Conservation (phyloP, 768 basidiomycete genomes). For the Tulasnella sp. region DNA sequence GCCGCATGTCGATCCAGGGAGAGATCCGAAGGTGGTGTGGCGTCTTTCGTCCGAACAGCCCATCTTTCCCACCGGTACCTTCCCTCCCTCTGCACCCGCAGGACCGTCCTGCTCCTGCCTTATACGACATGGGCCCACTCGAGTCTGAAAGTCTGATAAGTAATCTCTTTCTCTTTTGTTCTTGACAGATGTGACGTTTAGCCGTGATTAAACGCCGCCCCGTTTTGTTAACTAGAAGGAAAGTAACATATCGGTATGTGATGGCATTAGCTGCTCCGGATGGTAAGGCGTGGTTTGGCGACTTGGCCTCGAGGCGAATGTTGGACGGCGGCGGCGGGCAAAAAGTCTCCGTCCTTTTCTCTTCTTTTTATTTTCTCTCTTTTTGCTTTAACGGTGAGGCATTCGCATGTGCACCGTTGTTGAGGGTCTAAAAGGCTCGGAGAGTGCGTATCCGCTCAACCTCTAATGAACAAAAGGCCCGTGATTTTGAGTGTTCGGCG, state of each 20-base stretch:
- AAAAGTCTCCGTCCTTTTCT: neutral
- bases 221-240: neutral
- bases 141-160: conserved; percentile 6
- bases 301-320: neutral
- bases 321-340: neutral
- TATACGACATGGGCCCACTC: neutral
- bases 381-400: neutral
- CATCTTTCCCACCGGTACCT: neutral
- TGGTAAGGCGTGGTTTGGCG: neutral
- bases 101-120: neutral
- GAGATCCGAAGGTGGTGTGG: neutral
- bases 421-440: neutral
- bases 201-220: neutral
- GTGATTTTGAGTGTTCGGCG: neutral
- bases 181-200: neutral
- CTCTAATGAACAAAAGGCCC: neutral
- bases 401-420: conserved; percentile 6
- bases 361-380: neutral
- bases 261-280: neutral
- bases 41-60: neutral
- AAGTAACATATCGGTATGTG: neutral
- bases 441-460: neutral
- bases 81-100: neutral
- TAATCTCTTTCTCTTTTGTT: neutral
- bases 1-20: conserved; percentile 12